Conservation (phyloP, 2,329 filamentous ascomycete species). For the Diaporthe amygdali region DNA sequence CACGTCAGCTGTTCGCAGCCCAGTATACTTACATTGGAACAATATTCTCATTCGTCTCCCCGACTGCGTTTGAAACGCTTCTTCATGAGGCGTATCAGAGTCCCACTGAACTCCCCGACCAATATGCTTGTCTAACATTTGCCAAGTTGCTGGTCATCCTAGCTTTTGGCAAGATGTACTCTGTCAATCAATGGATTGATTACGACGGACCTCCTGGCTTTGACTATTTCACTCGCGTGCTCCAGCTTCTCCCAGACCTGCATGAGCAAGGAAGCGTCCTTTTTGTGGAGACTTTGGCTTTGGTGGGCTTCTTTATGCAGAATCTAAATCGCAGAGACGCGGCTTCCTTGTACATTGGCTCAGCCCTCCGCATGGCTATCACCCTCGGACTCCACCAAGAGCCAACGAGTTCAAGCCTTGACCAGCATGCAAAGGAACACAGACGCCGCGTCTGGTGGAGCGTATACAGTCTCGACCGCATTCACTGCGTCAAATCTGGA, state of each 20-base stretch:
- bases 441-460: constrained; percentile 62
- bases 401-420: constrained; percentile 39
- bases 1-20: constrained; percentile 53
- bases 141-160: constrained; percentile 58
- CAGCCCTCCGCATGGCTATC: constrained; percentile 62
- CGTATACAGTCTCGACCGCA: constrained; percentile 59
- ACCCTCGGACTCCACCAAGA: constrained; percentile 62
- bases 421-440: constrained; percentile 49
- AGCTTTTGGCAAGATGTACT: constrained; percentile 62
- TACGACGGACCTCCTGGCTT: constrained; percentile 60
- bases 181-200: constrained; percentile 60
- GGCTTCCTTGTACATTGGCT: constrained; percentile 59
- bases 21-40: constrained; percentile 63
- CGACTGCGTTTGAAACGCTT: constrained; percentile 50
- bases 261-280: constrained; percentile 60
- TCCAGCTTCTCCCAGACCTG: constrained; percentile 58
- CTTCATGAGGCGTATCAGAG: constrained; percentile 49
- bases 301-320: constrained; percentile 62
- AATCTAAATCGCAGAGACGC: constrained; percentile 61
- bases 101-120: constrained; percentile 46
- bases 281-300: constrained; percentile 59
- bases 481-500: constrained; percentile 58
- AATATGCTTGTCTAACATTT: constrained; percentile 53
- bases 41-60: constrained; percentile 59
- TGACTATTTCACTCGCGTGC: constrained; percentile 56